phyloP scores from a whole-genome alignment of 1,284 basidiomycete species.

The Phellinidium pouzarii region DNA sequence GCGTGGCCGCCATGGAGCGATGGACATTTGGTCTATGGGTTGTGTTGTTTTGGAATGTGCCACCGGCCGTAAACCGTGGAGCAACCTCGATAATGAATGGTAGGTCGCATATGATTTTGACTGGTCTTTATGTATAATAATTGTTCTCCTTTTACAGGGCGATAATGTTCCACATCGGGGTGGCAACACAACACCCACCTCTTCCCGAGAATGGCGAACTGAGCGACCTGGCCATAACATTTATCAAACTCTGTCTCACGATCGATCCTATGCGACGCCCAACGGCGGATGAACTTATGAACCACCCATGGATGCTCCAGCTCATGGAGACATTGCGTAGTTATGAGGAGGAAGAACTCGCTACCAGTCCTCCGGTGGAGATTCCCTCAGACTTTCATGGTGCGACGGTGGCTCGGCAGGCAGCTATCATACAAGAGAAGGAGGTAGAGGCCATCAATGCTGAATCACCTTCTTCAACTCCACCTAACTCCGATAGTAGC shows the following conservation, averaged over 20 bases:
- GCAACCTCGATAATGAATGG: constrained; percentile 99
- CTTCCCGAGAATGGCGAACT: constrained; percentile 89
- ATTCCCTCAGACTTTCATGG: constrained; percentile 41
- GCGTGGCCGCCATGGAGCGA: constrained; percentile 86
- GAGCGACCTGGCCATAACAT: constrained; percentile 86
- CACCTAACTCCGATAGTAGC: constrained; percentile 20
- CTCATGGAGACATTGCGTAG: constrained; percentile 62
- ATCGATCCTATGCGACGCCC: constrained; percentile 86
- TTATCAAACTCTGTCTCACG: constrained; percentile 88
- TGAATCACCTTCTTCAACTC: constrained; percentile 19
- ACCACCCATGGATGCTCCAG: constrained; percentile 88
- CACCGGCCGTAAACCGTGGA: constrained; percentile 97
- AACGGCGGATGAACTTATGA: constrained; percentile 78
- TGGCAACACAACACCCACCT: constrained; percentile 94
- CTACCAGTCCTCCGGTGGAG: constrained; percentile 41
- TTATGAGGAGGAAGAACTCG: constrained; percentile 60
- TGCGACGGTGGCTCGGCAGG: constrained; percentile 49
- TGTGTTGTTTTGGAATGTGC: constrained; percentile 96
- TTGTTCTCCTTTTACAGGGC: constrained; percentile 53
- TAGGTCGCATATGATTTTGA: constrained; percentile 31
- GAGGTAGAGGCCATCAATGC: constrained; percentile 48
- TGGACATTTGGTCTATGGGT: constrained; percentile 97
- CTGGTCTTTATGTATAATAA: not conserved
- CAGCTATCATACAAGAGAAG: constrained; percentile 51
- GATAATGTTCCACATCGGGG: constrained; percentile 99